These are phyloP conservation scores for Scolecobasidium constrictum DNA, from an alignment of 2,329 filamentous ascomycete species.

Conservation along the genomic window DNA sequence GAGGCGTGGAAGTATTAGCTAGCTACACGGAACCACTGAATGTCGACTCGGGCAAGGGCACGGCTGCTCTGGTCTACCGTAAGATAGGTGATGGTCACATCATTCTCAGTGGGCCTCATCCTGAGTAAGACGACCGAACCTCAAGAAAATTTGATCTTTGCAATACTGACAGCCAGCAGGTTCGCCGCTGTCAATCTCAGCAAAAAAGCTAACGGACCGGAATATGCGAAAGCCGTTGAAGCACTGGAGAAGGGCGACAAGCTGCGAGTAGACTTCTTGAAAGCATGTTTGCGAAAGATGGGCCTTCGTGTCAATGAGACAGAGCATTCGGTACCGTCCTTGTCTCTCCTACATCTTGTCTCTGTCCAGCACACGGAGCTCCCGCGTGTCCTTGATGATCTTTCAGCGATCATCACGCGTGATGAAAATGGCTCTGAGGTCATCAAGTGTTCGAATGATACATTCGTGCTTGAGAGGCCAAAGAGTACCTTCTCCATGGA, in stretches of 20 bases:
- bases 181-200: constrained; percentile 74
- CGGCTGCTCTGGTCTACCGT: constrained; percentile 74
- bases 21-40: constrained; percentile 64
- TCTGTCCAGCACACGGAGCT: constrained; percentile 54
- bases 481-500: constrained; percentile 22
- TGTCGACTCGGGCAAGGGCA: constrained; percentile 62
- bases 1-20: constrained; percentile 71
- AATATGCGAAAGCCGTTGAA: constrained; percentile 60
- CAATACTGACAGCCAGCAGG: constrained; percentile 43
- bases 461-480: constrained; percentile 64
- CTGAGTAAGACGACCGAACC: constrained; percentile 59
- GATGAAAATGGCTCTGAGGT: constrained; percentile 56
- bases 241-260: constrained; percentile 58
- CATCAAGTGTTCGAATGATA: constrained; percentile 72
- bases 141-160: no score
- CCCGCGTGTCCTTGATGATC: constrained; percentile 54
- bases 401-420: constrained; percentile 54
- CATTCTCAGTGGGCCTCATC: constrained; percentile 79
- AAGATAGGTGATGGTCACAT: constrained; percentile 71
- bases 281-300: constrained; percentile 67
- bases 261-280: constrained; percentile 62
- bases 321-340: constrained; percentile 58
- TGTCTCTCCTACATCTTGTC: constrained; percentile 76
- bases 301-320: constrained; percentile 69
- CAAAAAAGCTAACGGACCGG: constrained; percentile 52